Conservation (phyloP, 352 stramenopile species). For the Phytophthora ohioensis region DNA sequence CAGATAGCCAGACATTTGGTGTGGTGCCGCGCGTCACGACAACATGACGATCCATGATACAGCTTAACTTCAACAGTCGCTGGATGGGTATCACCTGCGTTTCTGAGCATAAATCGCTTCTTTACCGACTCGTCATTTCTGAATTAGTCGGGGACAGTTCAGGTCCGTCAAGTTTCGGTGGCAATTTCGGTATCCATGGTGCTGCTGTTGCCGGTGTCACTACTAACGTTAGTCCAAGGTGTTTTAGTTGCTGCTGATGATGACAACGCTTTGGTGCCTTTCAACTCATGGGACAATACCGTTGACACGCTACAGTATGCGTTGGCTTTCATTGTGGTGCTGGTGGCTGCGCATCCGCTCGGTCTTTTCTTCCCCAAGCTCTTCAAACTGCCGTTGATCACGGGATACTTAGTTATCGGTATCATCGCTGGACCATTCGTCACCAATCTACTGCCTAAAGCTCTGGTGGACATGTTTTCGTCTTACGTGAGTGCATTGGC, state of each 20-base stretch:
- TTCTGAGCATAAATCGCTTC: neutral
- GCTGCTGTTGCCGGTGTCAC: constrained; percentile 4
- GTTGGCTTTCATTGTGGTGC: constrained; percentile 63
- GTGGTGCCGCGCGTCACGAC: neutral
- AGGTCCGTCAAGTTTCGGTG: neutral
- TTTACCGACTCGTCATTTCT: constrained; percentile 16
- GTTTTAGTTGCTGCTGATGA: constrained; percentile 3
- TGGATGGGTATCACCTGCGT: neutral
- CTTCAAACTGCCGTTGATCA: constrained; percentile 41
- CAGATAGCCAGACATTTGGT: neutral
- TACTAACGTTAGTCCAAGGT: neutral
- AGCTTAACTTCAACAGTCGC: neutral
- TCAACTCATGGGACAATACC: constrained; percentile 48
- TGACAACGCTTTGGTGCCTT: constrained; percentile 46
- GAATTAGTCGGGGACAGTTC: constrained; percentile 10
- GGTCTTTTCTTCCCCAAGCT: constrained; percentile 38
- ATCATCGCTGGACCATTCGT: constrained; percentile 38
- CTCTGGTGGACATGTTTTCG: constrained; percentile 33
- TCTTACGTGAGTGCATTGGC: constrained; percentile 66
- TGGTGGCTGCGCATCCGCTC: constrained; percentile 40
- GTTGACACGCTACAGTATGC: constrained; percentile 58
- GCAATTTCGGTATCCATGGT: neutral
- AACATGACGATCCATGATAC: neutral
- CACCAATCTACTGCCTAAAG: constrained; percentile 30
- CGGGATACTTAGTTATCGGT: constrained; percentile 36